Percentiles rank a stretch among this genome's conserved stretches.
phyloP scores from a whole-genome alignment of 306 rosid genomes.

The Hippophae rhamnoides region DNA sequence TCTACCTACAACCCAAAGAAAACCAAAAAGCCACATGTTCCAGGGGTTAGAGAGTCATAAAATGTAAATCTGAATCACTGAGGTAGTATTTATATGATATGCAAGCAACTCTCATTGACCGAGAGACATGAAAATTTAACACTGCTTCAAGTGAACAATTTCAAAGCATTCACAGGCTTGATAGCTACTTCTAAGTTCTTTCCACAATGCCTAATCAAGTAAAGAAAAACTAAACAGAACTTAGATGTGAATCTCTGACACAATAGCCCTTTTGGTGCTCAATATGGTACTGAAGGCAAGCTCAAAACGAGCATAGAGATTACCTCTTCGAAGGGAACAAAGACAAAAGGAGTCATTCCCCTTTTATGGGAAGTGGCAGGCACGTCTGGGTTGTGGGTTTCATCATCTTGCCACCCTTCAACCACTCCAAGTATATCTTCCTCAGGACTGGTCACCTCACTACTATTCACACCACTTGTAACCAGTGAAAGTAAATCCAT shows the following conservation, averaged over 20 bases:
- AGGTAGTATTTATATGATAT: neutral
- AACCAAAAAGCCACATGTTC: slow-evolving; percentile 6
- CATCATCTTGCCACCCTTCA: slow-evolving; percentile 90
- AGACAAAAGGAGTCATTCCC: slow-evolving; percentile 81
- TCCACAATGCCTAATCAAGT: no score
- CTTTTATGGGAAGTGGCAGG: slow-evolving; percentile 84
- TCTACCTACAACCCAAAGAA: slow-evolving; percentile 43
- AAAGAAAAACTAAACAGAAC: neutral
- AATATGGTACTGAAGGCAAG: neutral
- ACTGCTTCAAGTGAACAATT: neutral
- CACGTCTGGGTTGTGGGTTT: slow-evolving; percentile 92
- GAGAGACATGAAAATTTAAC: neutral
- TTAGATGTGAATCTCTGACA: neutral
- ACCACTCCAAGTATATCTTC: slow-evolving; percentile 84
- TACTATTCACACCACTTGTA: slow-evolving; percentile 65
- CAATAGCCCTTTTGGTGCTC: neutral
- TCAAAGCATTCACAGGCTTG: neutral
- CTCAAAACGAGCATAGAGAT: neutral
- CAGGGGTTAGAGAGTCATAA: neutral
- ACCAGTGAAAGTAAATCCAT: slow-evolving; percentile 91
- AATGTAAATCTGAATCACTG: neutral
- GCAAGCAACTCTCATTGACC: no score
- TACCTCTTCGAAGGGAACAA: slow-evolving; percentile 86
- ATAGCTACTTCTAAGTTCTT: neutral
- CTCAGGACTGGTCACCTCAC: slow-evolving; percentile 47